A percentile compares a stretch with the other conserved stretches of the same genome.
Evolutionary conservation across 1,284 basidiomycete species (phyloP).

Genomic region (Ustilago trichophora): DNA sequence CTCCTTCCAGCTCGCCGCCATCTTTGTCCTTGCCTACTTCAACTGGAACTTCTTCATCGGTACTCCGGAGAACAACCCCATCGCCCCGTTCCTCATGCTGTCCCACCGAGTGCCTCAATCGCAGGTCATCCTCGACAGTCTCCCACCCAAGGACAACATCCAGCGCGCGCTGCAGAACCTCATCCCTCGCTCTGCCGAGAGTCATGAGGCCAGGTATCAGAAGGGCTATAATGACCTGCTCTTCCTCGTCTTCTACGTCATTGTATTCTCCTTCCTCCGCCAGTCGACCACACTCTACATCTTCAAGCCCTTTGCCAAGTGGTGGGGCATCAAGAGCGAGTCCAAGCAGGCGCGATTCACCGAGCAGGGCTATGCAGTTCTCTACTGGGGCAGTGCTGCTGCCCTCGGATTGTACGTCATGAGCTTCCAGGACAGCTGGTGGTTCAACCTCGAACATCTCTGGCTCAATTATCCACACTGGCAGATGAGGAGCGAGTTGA

Average conservation of each 20-base stretch:
- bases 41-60: constrained; percentile 75
- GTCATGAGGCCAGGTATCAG: constrained; percentile 45
- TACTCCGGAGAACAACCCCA: constrained; percentile 75
- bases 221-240: constrained; percentile 73
- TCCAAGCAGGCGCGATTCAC: constrained; percentile 59
- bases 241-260: constrained; percentile 86
- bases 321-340: constrained; percentile 63
- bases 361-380: constrained; percentile 63
- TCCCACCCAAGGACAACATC: constrained; percentile 20
- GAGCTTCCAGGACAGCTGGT: constrained; percentile 84
- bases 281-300: constrained; percentile 79
- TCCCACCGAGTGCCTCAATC: constrained; percentile 72
- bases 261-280: constrained; percentile 90
- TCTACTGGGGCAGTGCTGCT: constrained; percentile 62
- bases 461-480: constrained; percentile 65
- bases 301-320: constrained; percentile 75
- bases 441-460: constrained; percentile 72
- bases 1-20: constrained; percentile 71
- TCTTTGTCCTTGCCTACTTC: constrained; percentile 77
- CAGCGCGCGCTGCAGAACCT: constrained; percentile 28
- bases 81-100: constrained; percentile 78
- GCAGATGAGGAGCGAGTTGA: constrained; percentile 85
- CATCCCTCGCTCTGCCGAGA: constrained; percentile 37
- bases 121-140: constrained; percentile 69
- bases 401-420: constrained; percentile 74